Conservation (phyloP, 441 rosid genomes). For the Cnidoscolus chayamansa region DNA sequence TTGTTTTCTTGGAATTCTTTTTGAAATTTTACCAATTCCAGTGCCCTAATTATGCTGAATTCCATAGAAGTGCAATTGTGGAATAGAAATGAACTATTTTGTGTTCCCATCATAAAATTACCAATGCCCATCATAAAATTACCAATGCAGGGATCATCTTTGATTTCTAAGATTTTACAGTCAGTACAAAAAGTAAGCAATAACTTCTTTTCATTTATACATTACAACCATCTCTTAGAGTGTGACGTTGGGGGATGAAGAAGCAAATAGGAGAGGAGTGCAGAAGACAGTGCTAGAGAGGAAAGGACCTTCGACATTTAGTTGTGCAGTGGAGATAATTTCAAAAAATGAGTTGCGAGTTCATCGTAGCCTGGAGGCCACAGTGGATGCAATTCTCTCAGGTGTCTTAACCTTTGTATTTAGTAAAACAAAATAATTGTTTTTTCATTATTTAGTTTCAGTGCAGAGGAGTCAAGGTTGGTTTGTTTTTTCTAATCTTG, state of each 20-base stretch:
- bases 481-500: neutral
- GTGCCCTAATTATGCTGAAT: neutral
- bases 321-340: conserved; percentile 71
- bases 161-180: conserved; percentile 3
- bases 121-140: neutral
- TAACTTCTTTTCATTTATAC: conserved; percentile 4
- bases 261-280: conserved; percentile 80
- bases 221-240: conserved; percentile 38
- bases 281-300: conserved; percentile 87
- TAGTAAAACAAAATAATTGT: conserved; percentile 4
- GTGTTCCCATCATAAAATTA: neutral
- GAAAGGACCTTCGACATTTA: conserved; percentile 84
- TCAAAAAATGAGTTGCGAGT: conserved; percentile 81
- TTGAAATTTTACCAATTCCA: conserved; percentile 4
- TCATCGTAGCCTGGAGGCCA: conserved; percentile 85
- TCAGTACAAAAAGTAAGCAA: neutral
- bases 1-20: neutral
- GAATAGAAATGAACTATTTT: neutral
- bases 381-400: conserved; percentile 81
- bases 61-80: neutral
- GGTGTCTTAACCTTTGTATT: conserved; percentile 37
- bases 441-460: conserved; percentile 1
- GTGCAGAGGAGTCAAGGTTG: neutral
- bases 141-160: neutral
- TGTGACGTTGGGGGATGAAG: conserved; percentile 89